phyloP scores from a whole-genome alignment of 2,329 filamentous ascomycete genomes.

The Calonectria fujianensis region DNA sequence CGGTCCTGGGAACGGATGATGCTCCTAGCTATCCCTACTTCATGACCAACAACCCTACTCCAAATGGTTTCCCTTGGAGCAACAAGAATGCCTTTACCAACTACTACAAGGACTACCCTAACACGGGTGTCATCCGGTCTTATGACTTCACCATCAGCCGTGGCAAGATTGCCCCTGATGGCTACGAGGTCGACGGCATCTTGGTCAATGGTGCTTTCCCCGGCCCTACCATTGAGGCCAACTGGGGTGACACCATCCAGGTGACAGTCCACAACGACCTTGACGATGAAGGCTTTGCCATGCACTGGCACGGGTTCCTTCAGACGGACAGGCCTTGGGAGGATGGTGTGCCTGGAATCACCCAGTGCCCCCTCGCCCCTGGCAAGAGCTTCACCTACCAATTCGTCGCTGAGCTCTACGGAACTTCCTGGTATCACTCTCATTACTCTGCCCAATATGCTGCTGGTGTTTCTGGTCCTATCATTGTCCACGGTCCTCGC shows the following conservation, averaged over 20 bases:
- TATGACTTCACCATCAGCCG: slow-evolving; percentile 74
- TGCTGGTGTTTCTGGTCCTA: slow-evolving; percentile 76
- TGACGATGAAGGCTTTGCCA: slow-evolving; percentile 68
- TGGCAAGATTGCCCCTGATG: slow-evolving; percentile 72
- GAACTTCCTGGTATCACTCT: slow-evolving; percentile 76
- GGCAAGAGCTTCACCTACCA: slow-evolving; percentile 73
- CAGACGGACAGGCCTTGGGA: slow-evolving; percentile 71
- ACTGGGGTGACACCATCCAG: slow-evolving; percentile 78
- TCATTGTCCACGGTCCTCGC: slow-evolving; percentile 74
- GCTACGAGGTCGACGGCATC: slow-evolving; percentile 71
- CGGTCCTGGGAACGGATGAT: slow-evolving; percentile 63
- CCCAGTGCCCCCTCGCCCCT: slow-evolving; percentile 81
- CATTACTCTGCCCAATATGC: slow-evolving; percentile 76
- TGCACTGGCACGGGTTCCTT: slow-evolving; percentile 74
- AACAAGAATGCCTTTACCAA: slow-evolving; percentile 66
- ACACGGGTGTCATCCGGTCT: slow-evolving; percentile 72
- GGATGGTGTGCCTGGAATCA: slow-evolving; percentile 71
- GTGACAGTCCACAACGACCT: slow-evolving; percentile 84
- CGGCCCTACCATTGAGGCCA: slow-evolving; percentile 78
- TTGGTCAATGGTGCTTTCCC: slow-evolving; percentile 80
- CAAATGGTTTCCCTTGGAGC: slow-evolving; percentile 73
- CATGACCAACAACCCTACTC: slow-evolving; percentile 69
- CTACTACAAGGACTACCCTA: slow-evolving; percentile 69
- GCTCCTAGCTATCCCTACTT: slow-evolving; percentile 65
- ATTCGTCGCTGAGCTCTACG: slow-evolving; percentile 73